Evolutionary conservation across 768 basidiomycete genomes (phyloP).

Genomic region (Favolaschia claudopus): DNA sequence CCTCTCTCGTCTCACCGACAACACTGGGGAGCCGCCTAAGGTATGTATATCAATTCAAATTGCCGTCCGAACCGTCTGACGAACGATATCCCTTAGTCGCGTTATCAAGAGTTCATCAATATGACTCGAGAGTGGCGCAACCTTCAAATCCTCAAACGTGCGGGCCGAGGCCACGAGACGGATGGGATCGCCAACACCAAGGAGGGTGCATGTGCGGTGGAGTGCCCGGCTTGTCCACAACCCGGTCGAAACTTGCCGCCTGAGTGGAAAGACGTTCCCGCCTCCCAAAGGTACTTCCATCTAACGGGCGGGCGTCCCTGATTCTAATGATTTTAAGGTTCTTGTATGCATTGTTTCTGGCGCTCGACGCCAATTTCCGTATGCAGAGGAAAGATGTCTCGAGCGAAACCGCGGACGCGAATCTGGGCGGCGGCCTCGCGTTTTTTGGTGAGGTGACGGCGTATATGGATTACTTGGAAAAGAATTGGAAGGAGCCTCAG

Average conservation of each 20-base stretch:
- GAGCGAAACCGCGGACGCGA: constrained; percentile 23
- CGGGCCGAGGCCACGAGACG: constrained; percentile 27
- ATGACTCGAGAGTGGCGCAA: constrained; percentile 29
- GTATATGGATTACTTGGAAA: constrained; percentile 11
- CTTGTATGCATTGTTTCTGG: constrained; percentile 10
- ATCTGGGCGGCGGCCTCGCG: constrained; percentile 22
- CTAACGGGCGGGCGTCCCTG: rapidly evolving
- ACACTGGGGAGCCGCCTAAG: neutral
- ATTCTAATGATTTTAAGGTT: neutral
- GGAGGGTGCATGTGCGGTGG: constrained; percentile 25
- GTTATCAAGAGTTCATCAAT: constrained; percentile 25
- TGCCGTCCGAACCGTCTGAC: neutral
- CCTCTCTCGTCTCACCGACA: neutral
- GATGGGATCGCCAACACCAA: constrained; percentile 13
- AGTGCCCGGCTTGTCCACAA: constrained; percentile 36
- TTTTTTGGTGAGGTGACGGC: constrained; percentile 24
- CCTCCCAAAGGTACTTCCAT: neutral
- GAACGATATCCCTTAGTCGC: neutral
- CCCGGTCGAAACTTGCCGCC: constrained; percentile 32
- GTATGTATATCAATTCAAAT: no score
- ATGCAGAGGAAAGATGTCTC: constrained; percentile 15
- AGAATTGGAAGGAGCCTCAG: neutral
- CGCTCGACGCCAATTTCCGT: constrained; percentile 26
- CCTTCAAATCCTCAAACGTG: constrained; percentile 26
- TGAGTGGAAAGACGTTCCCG: constrained; percentile 15